Percentiles rank a stretch among this genome's conserved stretches.
Conservation (phyloP, 139 green algal species). For the Tetratostichococcus sp. region DNA sequence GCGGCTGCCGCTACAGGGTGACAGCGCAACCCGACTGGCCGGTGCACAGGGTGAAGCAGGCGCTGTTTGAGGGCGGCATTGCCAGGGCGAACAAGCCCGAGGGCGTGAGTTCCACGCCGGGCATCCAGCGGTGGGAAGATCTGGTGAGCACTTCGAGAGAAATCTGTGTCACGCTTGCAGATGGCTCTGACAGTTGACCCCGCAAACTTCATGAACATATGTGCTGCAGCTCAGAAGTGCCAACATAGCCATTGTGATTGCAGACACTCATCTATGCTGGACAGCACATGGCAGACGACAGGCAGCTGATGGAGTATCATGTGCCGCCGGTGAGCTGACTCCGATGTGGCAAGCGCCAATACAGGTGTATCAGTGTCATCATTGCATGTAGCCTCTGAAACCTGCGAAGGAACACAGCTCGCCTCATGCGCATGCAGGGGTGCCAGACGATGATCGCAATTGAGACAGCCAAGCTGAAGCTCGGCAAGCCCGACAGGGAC, state of each 20-base stretch:
- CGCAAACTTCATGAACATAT: neutral
- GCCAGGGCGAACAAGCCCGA: constrained; percentile 74
- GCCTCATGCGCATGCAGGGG: constrained; percentile 39
- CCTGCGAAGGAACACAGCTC: too few species aligned
- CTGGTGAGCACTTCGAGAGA: constrained; percentile 35
- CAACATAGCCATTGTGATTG: neutral
- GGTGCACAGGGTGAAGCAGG: constrained; percentile 71
- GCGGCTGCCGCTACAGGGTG: constrained; percentile 83
- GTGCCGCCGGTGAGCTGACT: constrained; percentile 77
- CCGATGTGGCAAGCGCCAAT: too few species aligned
- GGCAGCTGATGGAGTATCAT: constrained; percentile 66
- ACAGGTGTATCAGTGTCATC: too few species aligned
- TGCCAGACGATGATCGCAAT: constrained; percentile 86
- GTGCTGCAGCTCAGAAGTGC: neutral
- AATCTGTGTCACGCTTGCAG: neutral
- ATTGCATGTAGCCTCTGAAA: neutral
- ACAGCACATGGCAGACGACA: constrained; percentile 68
- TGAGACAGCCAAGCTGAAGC: constrained; percentile 74
- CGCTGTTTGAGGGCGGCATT: constrained; percentile 81
- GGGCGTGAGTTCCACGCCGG: constrained; percentile 62
- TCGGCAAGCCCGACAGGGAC: constrained; percentile 64
- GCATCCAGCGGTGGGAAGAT: constrained; percentile 71
- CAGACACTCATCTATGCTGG: constrained; percentile 71
- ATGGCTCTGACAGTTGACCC: too few species aligned
- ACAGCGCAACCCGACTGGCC: constrained; percentile 70